A percentile compares a stretch with the other conserved stretches of the same genome.
These are phyloP conservation scores for Albophoma yamanashiensis DNA, from an alignment of 2,329 filamentous ascomycete species.

Conservation along the genomic window DNA sequence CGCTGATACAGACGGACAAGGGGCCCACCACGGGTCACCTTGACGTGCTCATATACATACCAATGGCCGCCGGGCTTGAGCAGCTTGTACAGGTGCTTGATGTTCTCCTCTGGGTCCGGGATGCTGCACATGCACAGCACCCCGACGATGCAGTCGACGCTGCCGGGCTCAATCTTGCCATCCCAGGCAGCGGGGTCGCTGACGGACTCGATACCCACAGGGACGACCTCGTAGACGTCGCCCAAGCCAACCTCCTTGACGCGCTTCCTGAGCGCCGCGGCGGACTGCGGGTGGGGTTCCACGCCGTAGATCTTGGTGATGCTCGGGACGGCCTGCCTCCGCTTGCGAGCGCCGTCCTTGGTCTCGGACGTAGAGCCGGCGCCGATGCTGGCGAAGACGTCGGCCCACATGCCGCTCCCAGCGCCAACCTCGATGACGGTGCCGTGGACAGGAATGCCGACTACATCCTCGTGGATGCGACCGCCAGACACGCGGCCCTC, in stretches of 20 bases:
- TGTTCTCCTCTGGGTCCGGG: constrained; percentile 45
- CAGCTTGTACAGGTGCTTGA: constrained; percentile 42
- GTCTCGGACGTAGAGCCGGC: constrained; percentile 3
- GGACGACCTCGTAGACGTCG: constrained; percentile 49
- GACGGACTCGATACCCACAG: constrained; percentile 51
- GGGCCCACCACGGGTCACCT: constrained; percentile 24
- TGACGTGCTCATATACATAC: constrained; percentile 54
- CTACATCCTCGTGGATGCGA: constrained; percentile 18
- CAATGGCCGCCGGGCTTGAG: constrained; percentile 52
- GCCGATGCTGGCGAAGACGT: constrained; percentile 31
- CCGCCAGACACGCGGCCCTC: constrained; percentile 34
- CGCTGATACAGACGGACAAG: constrained; percentile 38
- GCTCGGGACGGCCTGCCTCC: constrained; percentile 11
- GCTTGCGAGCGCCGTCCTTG: constrained; percentile 5
- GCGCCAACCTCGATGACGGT: constrained; percentile 53
- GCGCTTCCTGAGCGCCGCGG: constrained; percentile 32
- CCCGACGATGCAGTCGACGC: constrained; percentile 48
- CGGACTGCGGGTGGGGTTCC: constrained; percentile 49
- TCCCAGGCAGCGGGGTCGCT: constrained; percentile 27
- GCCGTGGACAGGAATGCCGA: constrained; percentile 31
- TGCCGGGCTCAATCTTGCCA: constrained; percentile 36
- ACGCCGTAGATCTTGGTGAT: constrained; percentile 48
- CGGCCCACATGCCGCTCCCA: constrained; percentile 49
- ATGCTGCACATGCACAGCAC: constrained; percentile 54
- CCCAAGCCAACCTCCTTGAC: constrained; percentile 41